Base-by-base conservation (phyloP, 495 filamentous ascomycete species). In the Daldinia concentrica region DNA sequence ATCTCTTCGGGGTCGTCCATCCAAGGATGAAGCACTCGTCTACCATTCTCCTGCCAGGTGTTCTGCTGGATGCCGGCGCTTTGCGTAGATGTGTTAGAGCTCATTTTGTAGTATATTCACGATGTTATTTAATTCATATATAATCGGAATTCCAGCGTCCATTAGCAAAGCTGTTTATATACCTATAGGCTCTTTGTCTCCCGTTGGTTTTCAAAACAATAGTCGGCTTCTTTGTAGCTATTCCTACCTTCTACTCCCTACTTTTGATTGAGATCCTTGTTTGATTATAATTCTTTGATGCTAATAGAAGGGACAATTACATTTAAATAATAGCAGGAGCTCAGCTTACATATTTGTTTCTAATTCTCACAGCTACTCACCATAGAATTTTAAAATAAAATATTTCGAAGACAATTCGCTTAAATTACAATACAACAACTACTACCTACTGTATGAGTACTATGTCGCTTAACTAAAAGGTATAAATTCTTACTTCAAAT, bases 1-100 rank as follows among this genome's bases (percentile, higher is more conserved):
- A 66, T 50, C 50, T 58, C 39, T 24, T 68, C 70, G 5, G 70
- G 61, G 3, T 62, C 27, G 30, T 66, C 65, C 61, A 65, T 58
- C 17, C 26, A 24, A 15, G 70, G 65, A 0, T 39, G 24, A 17
- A 57, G 7, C 11, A 30, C 39, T 24, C 29, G 22, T 8, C 1
- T 54, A 15, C 51, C 32, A 6, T 48, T 48, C 58, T n/a, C 27
- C 12, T 55, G 19, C 17, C 50, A 17, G 22, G 24, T 51, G 24
- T 17, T 39, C 39, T 6, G 22, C 17, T 41, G 30, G 2, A 12
- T 15, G n/a, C 34, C n/a, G 6, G 14, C 3, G 27, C 6, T 57
- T 32, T 64, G 43, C 8, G 26, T 32, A 30, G 19, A n/a, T 7
- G 50, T 6, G 36, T 24, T 26, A 45, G 50, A 45, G 27, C n/a